Percentiles rank a stretch among this genome's conserved stretches.
These are phyloP conservation scores for Keithomyces neogunnii DNA, from an alignment of 2,329 filamentous ascomycete species.

Conservation along the genomic window DNA sequence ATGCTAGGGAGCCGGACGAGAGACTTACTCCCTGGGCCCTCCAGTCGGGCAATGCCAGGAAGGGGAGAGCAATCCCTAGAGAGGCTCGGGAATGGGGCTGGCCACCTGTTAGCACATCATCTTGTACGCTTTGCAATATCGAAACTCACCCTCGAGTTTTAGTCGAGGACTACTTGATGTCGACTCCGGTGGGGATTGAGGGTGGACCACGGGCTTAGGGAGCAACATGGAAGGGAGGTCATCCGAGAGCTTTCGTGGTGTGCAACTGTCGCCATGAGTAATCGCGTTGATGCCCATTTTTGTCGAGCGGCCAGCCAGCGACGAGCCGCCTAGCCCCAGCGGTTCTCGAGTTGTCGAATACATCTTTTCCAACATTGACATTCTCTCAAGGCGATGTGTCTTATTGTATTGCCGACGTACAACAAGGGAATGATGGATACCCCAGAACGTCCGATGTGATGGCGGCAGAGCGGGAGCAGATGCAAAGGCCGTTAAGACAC, in stretches of 20 bases:
- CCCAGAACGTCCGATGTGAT: constrained; percentile 2
- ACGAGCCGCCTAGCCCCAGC: constrained; percentile 9
- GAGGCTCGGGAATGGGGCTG: constrained; percentile 14
- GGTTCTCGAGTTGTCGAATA: constrained; percentile 8
- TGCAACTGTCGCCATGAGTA: constrained; percentile 11
- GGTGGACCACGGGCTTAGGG: constrained; percentile 12
- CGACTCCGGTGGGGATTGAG: constrained; percentile 23
- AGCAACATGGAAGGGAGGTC: constrained; percentile 14
- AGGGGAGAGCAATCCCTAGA: constrained; percentile 18
- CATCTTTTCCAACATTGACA: constrained; percentile 4
- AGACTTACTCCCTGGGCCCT: constrained; percentile 8
- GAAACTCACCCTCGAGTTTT: constrained; percentile 22
- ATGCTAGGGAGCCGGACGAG: constrained; percentile 25
- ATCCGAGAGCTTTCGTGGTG: constrained; percentile 12
- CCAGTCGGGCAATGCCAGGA: constrained; percentile 13
- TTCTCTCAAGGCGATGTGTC: background rate
- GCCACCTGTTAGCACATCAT: constrained; percentile 2
- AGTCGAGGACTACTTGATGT: constrained; percentile 25
- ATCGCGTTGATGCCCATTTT: constrained; percentile 15
- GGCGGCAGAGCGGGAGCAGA: constrained; percentile 1
- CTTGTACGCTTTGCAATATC: background rate
- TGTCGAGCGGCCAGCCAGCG: constrained; percentile 5
- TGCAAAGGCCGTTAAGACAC: constrained; percentile 4
- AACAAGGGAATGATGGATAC: background rate
- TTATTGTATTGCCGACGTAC: background rate